Base-by-base conservation (phyloP, 257 asterid species). In the Solanum pinnatisectum region DNA sequence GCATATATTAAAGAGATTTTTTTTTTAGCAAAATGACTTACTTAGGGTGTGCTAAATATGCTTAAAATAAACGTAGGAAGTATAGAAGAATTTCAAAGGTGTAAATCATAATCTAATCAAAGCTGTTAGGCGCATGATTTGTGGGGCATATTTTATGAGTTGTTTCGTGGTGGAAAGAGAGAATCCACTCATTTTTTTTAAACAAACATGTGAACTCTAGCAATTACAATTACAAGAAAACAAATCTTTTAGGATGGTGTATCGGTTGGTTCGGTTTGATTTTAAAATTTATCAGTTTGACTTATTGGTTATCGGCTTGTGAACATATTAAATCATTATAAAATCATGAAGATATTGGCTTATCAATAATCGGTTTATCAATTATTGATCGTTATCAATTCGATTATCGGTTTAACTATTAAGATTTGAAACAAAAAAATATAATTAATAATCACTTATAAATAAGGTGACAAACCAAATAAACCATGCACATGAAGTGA, bases 151-250 rank as follows among this genome's bases (percentile, higher is more conserved):
- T 46, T 49, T 52, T 85, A 89, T 86, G 90, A 88, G 89, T 90
- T 87, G 89, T 88, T 90, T 32, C 83, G 86, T 56, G 90, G 88
- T 81, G 90, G 88, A 91, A 91, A 89, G 89, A 33, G 78, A 81
- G 84, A 84, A 23, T 63, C 70, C 84, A 86, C 81, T 89, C 78
- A 84, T 81, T 85, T 85, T 85, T 85, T 72, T 84, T 49, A 88
- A 87, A 11, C 76, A 71, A 82, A 87, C 92, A 90, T 90, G 92
- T 90, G 92, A 90, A 83, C 89, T 87, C 87, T 46, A 40, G 52
- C 84, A 52, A 39, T 52, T 84, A 76, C 85, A 35, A 67, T 49
- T 70, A 13, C 18, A 40, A 39, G 22, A 77, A 39, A 13, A 23
- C 83, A 39, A 39, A 37, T 18, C 10, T 56, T 6, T 6, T 56